phyloP scores from a whole-genome alignment of 73 alveolate species.

The Breviolum minutum region DNA sequence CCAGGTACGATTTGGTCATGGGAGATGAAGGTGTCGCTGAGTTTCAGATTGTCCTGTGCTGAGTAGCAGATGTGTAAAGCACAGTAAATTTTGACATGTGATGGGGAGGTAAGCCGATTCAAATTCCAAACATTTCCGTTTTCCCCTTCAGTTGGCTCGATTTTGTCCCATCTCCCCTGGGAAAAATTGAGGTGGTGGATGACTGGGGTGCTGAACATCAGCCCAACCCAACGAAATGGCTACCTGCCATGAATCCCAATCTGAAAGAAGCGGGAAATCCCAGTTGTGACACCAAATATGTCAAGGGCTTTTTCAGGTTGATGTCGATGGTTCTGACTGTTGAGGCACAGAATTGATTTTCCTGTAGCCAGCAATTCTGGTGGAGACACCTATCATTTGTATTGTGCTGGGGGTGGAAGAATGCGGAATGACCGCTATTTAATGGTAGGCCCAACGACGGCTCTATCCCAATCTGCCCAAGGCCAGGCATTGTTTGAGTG shows the following conservation, averaged over 20 bases:
- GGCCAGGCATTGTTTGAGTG: not conserved
- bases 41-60: not conserved
- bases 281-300: too few species aligned
- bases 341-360: not conserved
- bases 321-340: not conserved
- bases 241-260: not conserved
- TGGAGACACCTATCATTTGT: not conserved
- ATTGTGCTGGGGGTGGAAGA: not conserved
- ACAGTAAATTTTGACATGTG: too few species aligned
- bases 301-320: not conserved
- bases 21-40: slow-evolving; percentile 32
- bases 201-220: slow-evolving; percentile 31
- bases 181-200: not conserved
- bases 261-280: not conserved
- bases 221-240: slow-evolving; percentile 3
- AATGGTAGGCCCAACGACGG: not conserved
- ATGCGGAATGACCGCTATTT: too few species aligned
- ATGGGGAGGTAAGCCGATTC: too few species aligned
- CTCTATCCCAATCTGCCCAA: slow-evolving; percentile 32
- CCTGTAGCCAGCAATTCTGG: not conserved
- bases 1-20: slow-evolving; percentile 6
- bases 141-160: not conserved
- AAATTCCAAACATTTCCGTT: too few species aligned
- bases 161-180: not conserved
- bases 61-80: too few species aligned